Base-by-base conservation (phyloP, 805 yeast species). In the Peterozyma toletana region DNA sequence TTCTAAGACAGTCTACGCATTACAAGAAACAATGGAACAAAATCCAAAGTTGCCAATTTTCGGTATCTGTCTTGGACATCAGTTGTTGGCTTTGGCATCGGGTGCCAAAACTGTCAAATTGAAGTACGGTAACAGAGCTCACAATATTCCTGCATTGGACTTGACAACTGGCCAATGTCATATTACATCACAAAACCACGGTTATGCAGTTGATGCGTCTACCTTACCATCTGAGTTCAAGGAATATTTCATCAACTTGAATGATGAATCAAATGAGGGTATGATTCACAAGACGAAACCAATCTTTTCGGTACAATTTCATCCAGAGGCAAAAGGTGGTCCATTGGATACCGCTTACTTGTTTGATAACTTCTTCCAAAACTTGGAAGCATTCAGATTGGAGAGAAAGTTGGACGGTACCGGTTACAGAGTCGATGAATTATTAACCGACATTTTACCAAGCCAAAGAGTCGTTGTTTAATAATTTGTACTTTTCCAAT, bases 321-420 rank as follows among this genome's bases (percentile, higher is more conserved):
- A 93, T 64, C 99, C 99, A 40, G 99, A 93, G 67, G 98, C 99
- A 46, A 91, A 89, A 70, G 98, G 99, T 56, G 99, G 99, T 54
- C 99, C 99, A 47, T 75, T 85, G 57, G 99, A 93, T 66, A 86
- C 96, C 11, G 77, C 88, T 2, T 87, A 80, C 67, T 71, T 93
- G 64, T 93, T 93, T 55, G 98, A 93, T 71, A 87, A 81, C 64
- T 93, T 86, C 67, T 80, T 93, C 55, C 76, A 70, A 34, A 73
- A 83, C 57, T 82, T 93, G 50, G 72, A 68, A 39, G 67, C 66
- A 39, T 88, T 77, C 72, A 75, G 71, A 58, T 61, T 59, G 42
- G 58, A 63, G 55, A 57, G 57, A 37, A 64, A 73, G 46, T 59
- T 70, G 43, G 71, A 71, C 41, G 67, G 27, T 21, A 21, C 68